Percentiles rank a stretch among this genome's conserved stretches.
phyloP scores from a whole-genome alignment of 495 filamentous ascomycete genomes.

The Neurospora sp. region DNA sequence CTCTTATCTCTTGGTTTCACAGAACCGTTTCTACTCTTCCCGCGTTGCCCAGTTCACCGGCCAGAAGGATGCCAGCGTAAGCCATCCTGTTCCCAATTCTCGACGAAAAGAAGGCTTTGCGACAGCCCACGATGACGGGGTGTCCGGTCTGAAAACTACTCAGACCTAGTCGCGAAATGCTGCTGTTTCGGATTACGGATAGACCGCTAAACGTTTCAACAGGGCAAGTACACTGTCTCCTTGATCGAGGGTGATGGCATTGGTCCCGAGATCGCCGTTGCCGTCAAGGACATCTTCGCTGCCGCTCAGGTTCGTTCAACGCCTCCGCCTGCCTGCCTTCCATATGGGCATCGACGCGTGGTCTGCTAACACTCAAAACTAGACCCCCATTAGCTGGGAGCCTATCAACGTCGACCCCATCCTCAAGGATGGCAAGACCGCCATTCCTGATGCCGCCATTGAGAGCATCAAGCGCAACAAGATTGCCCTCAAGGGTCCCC shows the following conservation, averaged over 20 bases:
- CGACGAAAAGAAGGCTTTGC: conserved; percentile 2
- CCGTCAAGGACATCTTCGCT: conserved; percentile 94
- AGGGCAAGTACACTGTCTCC: conserved; percentile 93
- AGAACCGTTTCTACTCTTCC: conserved; percentile 26
- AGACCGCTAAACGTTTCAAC: conserved; percentile 9
- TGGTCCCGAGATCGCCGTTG: conserved; percentile 92
- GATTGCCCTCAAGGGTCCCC: conserved; percentile 92
- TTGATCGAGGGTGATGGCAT: conserved; percentile 99
- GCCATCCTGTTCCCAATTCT: conserved; percentile 18
- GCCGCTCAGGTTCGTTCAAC: conserved; percentile 68
- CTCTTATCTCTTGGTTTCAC: not conserved
- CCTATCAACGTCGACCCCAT: conserved; percentile 89
- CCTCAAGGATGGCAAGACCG: conserved; percentile 85
- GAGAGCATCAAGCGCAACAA: conserved; percentile 83
- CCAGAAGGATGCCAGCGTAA: conserved; percentile 76
- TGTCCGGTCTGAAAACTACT: conserved; percentile 33
- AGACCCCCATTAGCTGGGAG: conserved; percentile 95
- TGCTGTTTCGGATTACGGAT: not conserved
- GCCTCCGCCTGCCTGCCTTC: conserved; percentile 11
- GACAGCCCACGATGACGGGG: conserved; percentile 1
- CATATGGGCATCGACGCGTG: conserved; percentile 1
- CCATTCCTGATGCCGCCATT: conserved; percentile 82
- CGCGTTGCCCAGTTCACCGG: conserved; percentile 89
- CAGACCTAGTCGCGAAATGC: conserved; percentile 16
- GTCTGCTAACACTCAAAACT: not conserved